Evolutionary conservation across 257 asterid species (phyloP), one percentile per base, ranked within the genome.

Genomic region (Solanum okadae): DNA sequence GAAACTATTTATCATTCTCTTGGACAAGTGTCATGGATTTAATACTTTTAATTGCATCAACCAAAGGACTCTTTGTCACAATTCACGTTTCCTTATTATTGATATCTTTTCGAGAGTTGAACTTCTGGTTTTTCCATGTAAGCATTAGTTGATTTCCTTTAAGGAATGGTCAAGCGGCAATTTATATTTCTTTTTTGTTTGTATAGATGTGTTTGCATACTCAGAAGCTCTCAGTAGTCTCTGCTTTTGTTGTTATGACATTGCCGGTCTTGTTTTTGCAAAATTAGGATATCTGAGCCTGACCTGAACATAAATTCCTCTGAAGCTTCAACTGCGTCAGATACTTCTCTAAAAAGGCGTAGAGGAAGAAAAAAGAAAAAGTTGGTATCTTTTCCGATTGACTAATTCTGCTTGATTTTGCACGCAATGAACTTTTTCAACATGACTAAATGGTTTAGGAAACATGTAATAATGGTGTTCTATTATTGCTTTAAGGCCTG

Each of bases 351-450:
- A 71, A 89, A 81, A 89, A 94, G 91, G 70, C 91, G 94, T 35
- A 93, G 93, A 68, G 96, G 96, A 77, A 93, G 95, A 92, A 97
- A 92, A 91, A 94, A 96, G 91, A 94, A 93, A 90, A 94, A 94
- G 99, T 97, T 38, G 56, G 98, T 89, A 90, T 89, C 91, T 85
- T 93, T 86, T 84, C 76, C 5, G 27, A 86, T 87, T 65, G 37
- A 70, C 88, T 89, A 42, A 46, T 81, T 76, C 79, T 87, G 14
- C 23, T 71, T 88, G 31, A 37, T 37, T 35, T 84, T 85, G 13
- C 56, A 35, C 22, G 1, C 40, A 27, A 11, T 44, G 75, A 10
- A 8, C 15, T 44, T 79, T 35, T 46, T 79, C 18, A 14, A 27
- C 37, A 49, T 49, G 65, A 25, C 25, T 4, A 44, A 44, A 44